Base-by-base conservation (phyloP, 208 protist genomes). In the Acanthamoeba royreba region DNA sequence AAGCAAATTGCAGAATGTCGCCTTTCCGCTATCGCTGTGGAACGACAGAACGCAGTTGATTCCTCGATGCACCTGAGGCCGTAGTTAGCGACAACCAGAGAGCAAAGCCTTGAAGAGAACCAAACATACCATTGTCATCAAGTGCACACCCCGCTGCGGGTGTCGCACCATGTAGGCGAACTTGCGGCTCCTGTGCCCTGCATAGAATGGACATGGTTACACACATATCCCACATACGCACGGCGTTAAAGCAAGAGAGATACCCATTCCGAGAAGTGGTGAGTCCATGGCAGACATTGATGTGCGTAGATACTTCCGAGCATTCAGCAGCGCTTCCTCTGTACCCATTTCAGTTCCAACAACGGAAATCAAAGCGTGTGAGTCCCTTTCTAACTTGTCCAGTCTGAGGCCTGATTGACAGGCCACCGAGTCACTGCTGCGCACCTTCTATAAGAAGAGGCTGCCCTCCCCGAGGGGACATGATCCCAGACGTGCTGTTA, bases 141-240 rank as follows among this genome's bases (percentile, higher is more conserved):
- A 38, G n/a, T 66, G 47, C 43, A 47, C 8, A 28, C 83, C 83
- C 28, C 83, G 45, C 33, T 90, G 49, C 3, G 45, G 45, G 63
- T 90, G 83, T 63, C 40, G 28, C 8, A 90, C 83, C 2, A 90
- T 53, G 83, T 66, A 90, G 25, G 47, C n/a, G 43, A 63, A 53
- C 52, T 90, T 90, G 83, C 49, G 49, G 33, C 19, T 90, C 35
- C 83, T 85, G 74, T 85, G 74, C 11, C 74, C 74, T 85, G 83
- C 4, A 25, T 25, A 3, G 33, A 22, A 2, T 15, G 8, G n/a
- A n/a, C n/a, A n/a, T n/a, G n/a, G n/a, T n/a, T n/a, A n/a, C n/a
- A n/a, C n/a, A n/a, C n/a, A n/a, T n/a, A n/a, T n/a, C n/a, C n/a
- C n/a, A n/a, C 55, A 3, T 66, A 7, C 4, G 55, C 55, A 66